phyloP scores from a whole-genome alignment of 345 rosid genomes.

The Kandelia obovata region DNA sequence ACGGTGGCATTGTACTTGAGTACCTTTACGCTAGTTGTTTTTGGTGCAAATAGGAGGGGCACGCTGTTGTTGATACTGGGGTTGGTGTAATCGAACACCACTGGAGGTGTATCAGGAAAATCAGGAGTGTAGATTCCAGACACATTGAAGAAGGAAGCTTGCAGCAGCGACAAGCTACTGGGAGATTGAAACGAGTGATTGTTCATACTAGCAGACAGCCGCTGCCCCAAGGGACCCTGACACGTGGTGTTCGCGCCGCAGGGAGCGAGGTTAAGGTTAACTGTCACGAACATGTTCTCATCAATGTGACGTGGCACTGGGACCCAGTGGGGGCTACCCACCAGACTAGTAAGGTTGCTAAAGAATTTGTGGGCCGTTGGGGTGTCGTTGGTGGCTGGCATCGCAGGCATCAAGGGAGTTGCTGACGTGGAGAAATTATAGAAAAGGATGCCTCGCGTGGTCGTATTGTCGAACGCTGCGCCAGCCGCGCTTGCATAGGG shows the following conservation, averaged over 20 bases:
- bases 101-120: conserved; percentile 63
- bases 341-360: conserved; percentile 45
- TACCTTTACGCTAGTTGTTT: conserved; percentile 54
- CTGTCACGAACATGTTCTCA: conserved; percentile 62
- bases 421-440: conserved; percentile 30
- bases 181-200: conserved; percentile 64
- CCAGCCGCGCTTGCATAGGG: conserved; percentile 48
- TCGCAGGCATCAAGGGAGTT: conserved; percentile 50
- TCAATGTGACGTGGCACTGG: conserved; percentile 70
- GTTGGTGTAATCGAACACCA: conserved; percentile 63
- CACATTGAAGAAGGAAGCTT: conserved; percentile 53
- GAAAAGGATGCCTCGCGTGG: conserved; percentile 61
- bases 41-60: conserved; percentile 39
- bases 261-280: conserved; percentile 43
- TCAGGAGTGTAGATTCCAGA: conserved; percentile 56
- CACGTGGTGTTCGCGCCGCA: conserved; percentile 57
- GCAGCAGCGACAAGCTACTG: conserved; percentile 44
- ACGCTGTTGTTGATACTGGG: conserved; percentile 21
- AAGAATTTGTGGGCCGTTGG: conserved; percentile 65
- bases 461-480: conserved; percentile 38
- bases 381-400: conserved; percentile 64
- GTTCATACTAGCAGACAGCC: conserved; percentile 71
- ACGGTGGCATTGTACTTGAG: conserved; percentile 70
- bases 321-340: conserved; percentile 46
- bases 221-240: conserved; percentile 31